Evolutionary conservation across 2,329 filamentous ascomycete genomes (phyloP).

Genomic region (Aaosphaeria arxii): DNA sequence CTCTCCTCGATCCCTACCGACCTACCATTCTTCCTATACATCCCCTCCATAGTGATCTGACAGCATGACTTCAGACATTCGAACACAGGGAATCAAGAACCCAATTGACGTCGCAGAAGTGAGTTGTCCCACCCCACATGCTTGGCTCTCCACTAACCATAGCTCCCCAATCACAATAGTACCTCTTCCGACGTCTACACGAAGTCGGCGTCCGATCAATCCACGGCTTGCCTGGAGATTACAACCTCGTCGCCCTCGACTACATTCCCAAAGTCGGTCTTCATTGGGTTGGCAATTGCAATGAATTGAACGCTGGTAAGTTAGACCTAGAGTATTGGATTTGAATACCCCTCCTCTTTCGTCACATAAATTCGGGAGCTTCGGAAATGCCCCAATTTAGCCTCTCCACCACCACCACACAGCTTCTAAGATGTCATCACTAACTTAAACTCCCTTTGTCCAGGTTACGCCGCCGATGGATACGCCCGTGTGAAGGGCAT

Average conservation of each 20-base stretch:
- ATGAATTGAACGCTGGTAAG: conserved; percentile 58
- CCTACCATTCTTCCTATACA: conserved; percentile 1
- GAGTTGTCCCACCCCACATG: conserved; percentile 6
- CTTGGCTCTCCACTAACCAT: background rate
- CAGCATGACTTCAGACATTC: conserved; percentile 39
- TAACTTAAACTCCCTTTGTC: conserved; percentile 1
- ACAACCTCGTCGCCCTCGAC: conserved; percentile 52
- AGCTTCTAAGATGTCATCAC: conserved; percentile 3
- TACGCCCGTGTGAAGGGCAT: conserved; percentile 48
- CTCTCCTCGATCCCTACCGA: background rate
- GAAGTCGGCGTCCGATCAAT: conserved; percentile 44
- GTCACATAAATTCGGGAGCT: background rate
- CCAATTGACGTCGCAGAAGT: conserved; percentile 58
- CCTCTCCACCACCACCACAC: background rate
- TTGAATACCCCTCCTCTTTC: conserved; percentile 3
- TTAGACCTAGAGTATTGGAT: background rate
- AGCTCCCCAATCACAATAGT: conserved; percentile 12
- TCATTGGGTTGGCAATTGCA: conserved; percentile 60
- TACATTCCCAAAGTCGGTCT: conserved; percentile 55
- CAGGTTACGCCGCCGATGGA: conserved; percentile 47
- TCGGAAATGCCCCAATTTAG: background rate
- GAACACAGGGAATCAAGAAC: conserved; percentile 41
- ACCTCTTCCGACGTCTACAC: conserved; percentile 40
- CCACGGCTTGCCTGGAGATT: conserved; percentile 48
- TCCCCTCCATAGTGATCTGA: conserved; percentile 1